Evolutionary conservation across 495 filamentous ascomycete species (phyloP).

Genomic region (Trichoderma erinaceum): DNA sequence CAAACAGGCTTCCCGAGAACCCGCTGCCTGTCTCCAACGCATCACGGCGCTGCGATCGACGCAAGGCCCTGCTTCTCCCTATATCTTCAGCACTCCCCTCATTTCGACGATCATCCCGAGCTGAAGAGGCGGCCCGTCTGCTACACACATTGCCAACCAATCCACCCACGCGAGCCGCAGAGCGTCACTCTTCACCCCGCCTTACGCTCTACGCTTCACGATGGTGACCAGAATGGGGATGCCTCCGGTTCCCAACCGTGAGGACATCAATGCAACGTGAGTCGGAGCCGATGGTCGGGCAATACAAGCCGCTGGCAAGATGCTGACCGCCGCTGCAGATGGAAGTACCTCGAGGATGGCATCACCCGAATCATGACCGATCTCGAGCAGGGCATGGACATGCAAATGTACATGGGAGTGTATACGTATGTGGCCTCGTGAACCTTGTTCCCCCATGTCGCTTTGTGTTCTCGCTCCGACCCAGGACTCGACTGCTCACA

Average conservation of each 20-base stretch:
- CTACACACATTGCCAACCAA: background rate
- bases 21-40: background rate
- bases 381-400: conserved; percentile 85
- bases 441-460: background rate
- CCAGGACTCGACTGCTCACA: conserved; percentile 23
- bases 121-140: background rate
- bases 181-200: background rate
- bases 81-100: background rate
- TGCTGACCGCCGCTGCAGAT: conserved; percentile 48
- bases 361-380: conserved; percentile 90
- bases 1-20: background rate
- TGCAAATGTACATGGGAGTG: conserved; percentile 94
- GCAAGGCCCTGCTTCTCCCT: background rate
- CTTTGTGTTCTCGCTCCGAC: background rate
- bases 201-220: conserved; percentile 11
- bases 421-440: conserved; percentile 65
- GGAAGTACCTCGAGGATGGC: conserved; percentile 80
- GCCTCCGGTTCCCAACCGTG: conserved; percentile 58
- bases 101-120: background rate
- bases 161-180: conserved; percentile 4
- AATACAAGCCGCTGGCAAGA: background rate
- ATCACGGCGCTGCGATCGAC: background rate
- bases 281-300: conserved; percentile 28
- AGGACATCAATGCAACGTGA: conserved; percentile 79
- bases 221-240: conserved; percentile 30